Base-by-base conservation (phyloP, 2,329 filamentous ascomycete species). In the Scleromitrula shiraiana region DNA sequence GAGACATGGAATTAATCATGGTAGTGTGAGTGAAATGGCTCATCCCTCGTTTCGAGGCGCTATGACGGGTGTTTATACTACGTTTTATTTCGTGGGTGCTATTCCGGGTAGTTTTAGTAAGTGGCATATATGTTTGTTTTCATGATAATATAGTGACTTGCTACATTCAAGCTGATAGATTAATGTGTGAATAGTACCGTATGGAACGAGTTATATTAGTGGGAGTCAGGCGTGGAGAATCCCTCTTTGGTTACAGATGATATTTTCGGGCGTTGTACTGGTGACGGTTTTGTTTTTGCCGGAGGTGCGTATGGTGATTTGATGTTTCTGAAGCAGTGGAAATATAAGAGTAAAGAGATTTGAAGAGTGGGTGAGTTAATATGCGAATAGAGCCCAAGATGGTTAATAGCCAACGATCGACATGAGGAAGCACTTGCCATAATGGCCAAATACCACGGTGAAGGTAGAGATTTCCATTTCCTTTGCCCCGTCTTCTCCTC, bases 381-480 rank as follows among this genome's bases (percentile, higher is more conserved):
- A 12, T 1, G 6, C 6, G 22, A 35, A 7, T 17, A 47, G 45
- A 47, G 45, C n/a, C 77, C 77, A 5, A 65, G 77, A 41, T 80
- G 76, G 76, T 64, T 79, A 15, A 74, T 76, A 51, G 71, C 71
- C 35, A 70, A 77, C 43, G 74, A 77, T 50, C 72, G 74, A 14
- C 67, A 73, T 10, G 76, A 80, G 10, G 70, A 80, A 51, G 78
- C 77, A 0, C 64, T 73, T 19, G 63, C 67, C 7, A 72, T 77
- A 5, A 70, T 86, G 51, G 70, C 74, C 5, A 74, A 73, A 50
- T 80, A 77, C 55, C 81, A 81, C 54, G 71, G 74, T 14, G 70
- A 73, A 46, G 72, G 71, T 36, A 23, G 8, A n/a, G 19, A 9
- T 20, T 37, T 20, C 9, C 22, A 10, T 10, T 6, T 20, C 10